Base-by-base conservation (phyloP, 345 rosid genomes). In the Gossypium arboreum region DNA sequence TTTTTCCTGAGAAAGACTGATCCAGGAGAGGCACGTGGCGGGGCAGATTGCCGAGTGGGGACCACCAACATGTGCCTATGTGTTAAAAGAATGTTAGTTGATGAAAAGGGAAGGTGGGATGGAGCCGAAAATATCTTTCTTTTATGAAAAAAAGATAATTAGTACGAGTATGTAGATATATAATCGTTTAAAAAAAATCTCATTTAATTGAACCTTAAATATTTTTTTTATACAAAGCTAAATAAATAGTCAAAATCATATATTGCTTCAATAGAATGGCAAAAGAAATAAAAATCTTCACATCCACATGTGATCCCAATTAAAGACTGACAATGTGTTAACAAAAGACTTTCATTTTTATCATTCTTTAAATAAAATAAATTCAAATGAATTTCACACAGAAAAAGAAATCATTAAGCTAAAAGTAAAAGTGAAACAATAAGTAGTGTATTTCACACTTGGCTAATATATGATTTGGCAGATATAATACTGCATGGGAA, bases 21-120 rank as follows among this genome's bases (percentile, higher is more conserved):
- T 55, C 11, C 34, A 18, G 13, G 63, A 12, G 27, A n/a, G 63
- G 51, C 34, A 71, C 63, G 63, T 71, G 74, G 74, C 27, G 63
- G 45, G 63, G 12, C 73, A 29, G 27, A 17, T 71, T 15, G 24
- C 2, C 12, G 1, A 4, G 60, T 17, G 25, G 45, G 44, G 16
- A 15, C 18, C 63, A 71, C 24, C 73, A 2, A 9, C 45, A 2
- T 22, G 18, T 22, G 73, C 71, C 12, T 52, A 44, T 29, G 22
- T 41, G 39, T 18, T 51, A 1, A 52, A 43, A 61, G 43, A 45
- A 45, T 18, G 56, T 24, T 10, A 60, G 58, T 73, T 73, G 44
- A 29, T 73, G 68, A 44, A 61, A 15, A 8, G 2, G n/a, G 44
- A 1, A n/a, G 8, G 4, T 34, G 3, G 13, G 12, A 25, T 2